phyloP scores from a whole-genome alignment of 1,284 basidiomycete genomes.

The Tilletiaria anomala region DNA sequence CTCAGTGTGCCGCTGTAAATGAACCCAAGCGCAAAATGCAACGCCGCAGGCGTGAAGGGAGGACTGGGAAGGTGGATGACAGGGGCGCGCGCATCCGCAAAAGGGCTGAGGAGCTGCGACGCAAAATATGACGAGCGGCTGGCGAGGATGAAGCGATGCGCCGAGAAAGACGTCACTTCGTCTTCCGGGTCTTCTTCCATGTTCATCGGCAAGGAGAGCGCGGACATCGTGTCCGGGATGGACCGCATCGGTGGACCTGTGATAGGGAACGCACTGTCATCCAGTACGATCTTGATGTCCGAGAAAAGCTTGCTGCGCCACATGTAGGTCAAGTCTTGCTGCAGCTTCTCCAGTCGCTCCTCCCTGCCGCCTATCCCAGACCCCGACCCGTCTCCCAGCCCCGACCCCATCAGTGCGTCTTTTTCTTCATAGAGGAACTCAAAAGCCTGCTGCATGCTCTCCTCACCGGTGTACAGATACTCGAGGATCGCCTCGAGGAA shows the following conservation, averaged over 20 bases:
- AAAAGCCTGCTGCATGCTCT: slow-evolving; percentile 20
- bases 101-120: slow-evolving; percentile 56
- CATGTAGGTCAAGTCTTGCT: slow-evolving; percentile 39
- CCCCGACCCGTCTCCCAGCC: too few relatives aligned
- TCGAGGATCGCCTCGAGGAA: slow-evolving; percentile 26
- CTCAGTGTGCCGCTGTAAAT: slow-evolving; percentile 84
- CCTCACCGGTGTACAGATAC: slow-evolving; percentile 31
- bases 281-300: slow-evolving; percentile 24
- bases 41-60: slow-evolving; percentile 82
- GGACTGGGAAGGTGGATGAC: slow-evolving; percentile 43
- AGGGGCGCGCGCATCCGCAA: slow-evolving; percentile 31
- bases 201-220: background rate
- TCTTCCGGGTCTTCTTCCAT: slow-evolving; percentile 9
- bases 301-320: slow-evolving; percentile 33
- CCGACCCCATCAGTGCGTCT: background rate
- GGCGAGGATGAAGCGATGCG: slow-evolving; percentile 80
- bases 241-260: background rate
- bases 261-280: background rate
- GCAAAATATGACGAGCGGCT: slow-evolving; percentile 79
- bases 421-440: slow-evolving; percentile 26
- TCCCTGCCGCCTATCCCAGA: slow-evolving; percentile 52
- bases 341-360: slow-evolving; percentile 68
- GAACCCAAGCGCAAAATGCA: slow-evolving; percentile 87
- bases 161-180: slow-evolving; percentile 50
- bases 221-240: background rate